These are phyloP conservation scores for Pinus tabuliformis DNA, from an alignment of 75 land plant species.

Conservation along the genomic window DNA sequence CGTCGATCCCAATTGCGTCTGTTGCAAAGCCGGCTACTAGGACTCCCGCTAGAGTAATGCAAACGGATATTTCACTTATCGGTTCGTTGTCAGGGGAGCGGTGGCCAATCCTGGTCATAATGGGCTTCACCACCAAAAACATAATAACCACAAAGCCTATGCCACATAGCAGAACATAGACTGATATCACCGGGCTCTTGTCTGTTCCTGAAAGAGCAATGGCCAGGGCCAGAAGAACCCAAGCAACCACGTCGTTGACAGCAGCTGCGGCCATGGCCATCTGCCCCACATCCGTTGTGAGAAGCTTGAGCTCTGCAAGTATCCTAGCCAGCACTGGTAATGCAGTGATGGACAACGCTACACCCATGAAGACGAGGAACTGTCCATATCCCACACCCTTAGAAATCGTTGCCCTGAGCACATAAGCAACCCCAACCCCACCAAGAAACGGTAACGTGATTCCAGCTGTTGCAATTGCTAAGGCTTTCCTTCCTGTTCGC, in stretches of 20 bases:
- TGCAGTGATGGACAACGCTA: conserved; percentile 85
- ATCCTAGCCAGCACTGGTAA: conserved; percentile 90
- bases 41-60: conserved; percentile 60
- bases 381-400: conserved; percentile 35
- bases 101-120: conserved; percentile 45
- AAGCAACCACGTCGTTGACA: conserved; percentile 87
- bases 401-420: conserved; percentile 47
- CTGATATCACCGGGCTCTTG: conserved; percentile 45
- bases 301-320: conserved; percentile 82
- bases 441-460: conserved; percentile 60
- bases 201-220: conserved; percentile 68
- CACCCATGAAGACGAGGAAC: conserved; percentile 88
- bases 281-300: conserved; percentile 82
- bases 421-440: conserved; percentile 59
- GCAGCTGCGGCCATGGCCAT: conserved; percentile 94
- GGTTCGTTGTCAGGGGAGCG: conserved; percentile 64
- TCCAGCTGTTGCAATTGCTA: conserved; percentile 63
- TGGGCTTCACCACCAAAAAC: conserved; percentile 31
- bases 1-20: conserved; percentile 83
- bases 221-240: conserved; percentile 84
- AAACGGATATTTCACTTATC: conserved; percentile 57
- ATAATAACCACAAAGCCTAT: conserved; percentile 39
- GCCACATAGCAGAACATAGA: conserved; percentile 73
- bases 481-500: conserved; percentile 59
- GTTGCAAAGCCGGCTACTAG: conserved; percentile 69